These are phyloP conservation scores for Porcisia deanei DNA, from an alignment of 208 protist genomes.

Conservation along the genomic window DNA sequence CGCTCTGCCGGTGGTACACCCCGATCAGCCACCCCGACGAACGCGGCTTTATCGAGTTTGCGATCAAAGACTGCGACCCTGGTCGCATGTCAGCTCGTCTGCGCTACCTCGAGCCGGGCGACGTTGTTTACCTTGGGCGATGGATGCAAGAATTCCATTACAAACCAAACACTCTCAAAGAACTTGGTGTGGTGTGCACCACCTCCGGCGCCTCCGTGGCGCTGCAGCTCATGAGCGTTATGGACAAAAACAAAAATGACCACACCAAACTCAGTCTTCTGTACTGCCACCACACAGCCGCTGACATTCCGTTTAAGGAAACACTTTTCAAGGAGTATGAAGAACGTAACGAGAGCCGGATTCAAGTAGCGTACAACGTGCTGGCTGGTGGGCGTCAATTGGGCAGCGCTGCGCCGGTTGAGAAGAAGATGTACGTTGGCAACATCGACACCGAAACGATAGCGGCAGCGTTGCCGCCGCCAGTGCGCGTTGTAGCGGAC, in stretches of 20 bases:
- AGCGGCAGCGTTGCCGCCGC: slow-evolving; percentile 45
- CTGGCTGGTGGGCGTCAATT: slow-evolving; percentile 29
- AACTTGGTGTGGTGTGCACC: slow-evolving; percentile 77
- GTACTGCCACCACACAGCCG: slow-evolving; percentile 71
- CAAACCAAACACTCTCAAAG: slow-evolving; percentile 41
- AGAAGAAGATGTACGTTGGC: slow-evolving; percentile 66
- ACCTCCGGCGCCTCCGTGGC: slow-evolving; percentile 77
- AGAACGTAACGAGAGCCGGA: slow-evolving; percentile 36
- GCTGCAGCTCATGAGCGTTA: slow-evolving; percentile 81
- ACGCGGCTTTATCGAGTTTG: slow-evolving; percentile 84
- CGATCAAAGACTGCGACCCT: slow-evolving; percentile 76
- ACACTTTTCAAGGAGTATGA: slow-evolving; percentile 48
- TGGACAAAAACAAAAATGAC: slow-evolving; percentile 57
- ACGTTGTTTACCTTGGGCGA: slow-evolving; percentile 77
- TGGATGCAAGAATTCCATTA: slow-evolving; percentile 90
- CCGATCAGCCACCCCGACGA: slow-evolving; percentile 82
- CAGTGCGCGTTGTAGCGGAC: slow-evolving; percentile 21
- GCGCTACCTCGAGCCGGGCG: slow-evolving; percentile 68
- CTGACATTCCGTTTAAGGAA: slow-evolving; percentile 60
- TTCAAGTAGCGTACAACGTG: slow-evolving; percentile 70
- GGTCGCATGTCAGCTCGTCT: slow-evolving; percentile 81
- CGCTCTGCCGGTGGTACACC: slow-evolving; percentile 81
- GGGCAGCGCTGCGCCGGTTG: slow-evolving; percentile 20
- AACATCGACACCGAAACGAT: slow-evolving; percentile 72
- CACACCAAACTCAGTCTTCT: slow-evolving; percentile 53